phyloP scores from a whole-genome alignment of 1,284 basidiomycete species.

The Schizophyllum amplum region DNA sequence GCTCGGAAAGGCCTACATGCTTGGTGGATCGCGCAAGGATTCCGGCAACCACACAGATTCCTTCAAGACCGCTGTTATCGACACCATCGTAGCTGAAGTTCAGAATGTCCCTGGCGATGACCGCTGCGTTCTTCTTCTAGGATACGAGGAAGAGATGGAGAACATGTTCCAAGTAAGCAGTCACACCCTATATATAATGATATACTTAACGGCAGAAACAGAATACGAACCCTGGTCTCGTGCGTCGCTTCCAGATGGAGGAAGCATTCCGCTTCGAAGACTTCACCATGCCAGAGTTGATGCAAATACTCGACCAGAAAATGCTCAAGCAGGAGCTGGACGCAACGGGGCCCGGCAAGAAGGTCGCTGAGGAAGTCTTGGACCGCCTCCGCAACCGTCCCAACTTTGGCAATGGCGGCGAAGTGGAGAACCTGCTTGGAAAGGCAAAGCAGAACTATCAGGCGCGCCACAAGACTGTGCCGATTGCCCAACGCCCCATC shows the following conservation, averaged over 20 bases:
- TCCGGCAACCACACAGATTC: conserved; percentile 26
- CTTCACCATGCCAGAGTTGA: conserved; percentile 44
- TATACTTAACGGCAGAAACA: conserved; percentile 14
- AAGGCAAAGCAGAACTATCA: conserved; percentile 45
- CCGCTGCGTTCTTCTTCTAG: conserved; percentile 54
- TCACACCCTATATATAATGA: not conserved
- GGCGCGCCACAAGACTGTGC: conserved; percentile 30
- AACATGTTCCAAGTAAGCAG: conserved; percentile 60
- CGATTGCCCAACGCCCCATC: conserved; percentile 18
- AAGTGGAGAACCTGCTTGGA: conserved; percentile 55
- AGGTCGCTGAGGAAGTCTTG: conserved; percentile 44
- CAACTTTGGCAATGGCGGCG: conserved; percentile 63
- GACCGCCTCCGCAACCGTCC: conserved; percentile 44
- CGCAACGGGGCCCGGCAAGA: conserved; percentile 48
- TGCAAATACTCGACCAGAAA: conserved; percentile 44
- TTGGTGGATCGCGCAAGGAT: conserved; percentile 37
- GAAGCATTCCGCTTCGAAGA: conserved; percentile 62
- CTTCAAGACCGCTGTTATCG: conserved; percentile 60
- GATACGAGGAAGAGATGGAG: conserved; percentile 55
- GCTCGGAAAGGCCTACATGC: conserved; percentile 52
- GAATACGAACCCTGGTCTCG: conserved; percentile 63
- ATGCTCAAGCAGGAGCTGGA: conserved; percentile 45
- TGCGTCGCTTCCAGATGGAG: conserved; percentile 56
- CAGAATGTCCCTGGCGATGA: conserved; percentile 62
- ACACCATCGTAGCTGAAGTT: conserved; percentile 65